Conservation (phyloP, 257 asterid genomes). For the Datura wrightii region DNA sequence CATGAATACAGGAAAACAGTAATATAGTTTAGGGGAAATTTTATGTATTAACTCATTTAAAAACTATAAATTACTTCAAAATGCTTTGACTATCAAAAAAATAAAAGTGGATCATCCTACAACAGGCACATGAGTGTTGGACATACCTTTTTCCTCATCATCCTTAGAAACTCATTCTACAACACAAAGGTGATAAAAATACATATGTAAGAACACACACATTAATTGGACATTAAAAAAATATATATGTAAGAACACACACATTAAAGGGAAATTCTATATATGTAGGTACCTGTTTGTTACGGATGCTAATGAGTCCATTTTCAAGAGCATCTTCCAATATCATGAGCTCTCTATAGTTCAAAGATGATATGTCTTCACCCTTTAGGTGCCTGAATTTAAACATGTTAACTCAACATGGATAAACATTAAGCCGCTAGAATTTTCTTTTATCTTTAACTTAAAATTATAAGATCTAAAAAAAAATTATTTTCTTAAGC, state of each 20-base stretch:
- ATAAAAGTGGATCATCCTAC: neutral
- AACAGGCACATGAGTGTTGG: neutral
- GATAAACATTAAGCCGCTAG: neutral
- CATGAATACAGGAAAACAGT: too few species aligned
- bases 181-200: neutral
- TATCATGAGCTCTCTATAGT: constrained; percentile 77
- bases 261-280: neutral
- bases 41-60: too few species aligned
- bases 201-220: neutral
- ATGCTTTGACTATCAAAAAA: too few species aligned
- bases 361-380: constrained; percentile 81
- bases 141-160: constrained; percentile 48
- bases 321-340: constrained; percentile 84
- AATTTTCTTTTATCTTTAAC: too few species aligned
- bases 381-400: constrained; percentile 78
- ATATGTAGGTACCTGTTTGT: constrained; percentile 42
- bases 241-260: too few species aligned
- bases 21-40: neutral
- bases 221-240: too few species aligned
- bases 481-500: too few species aligned
- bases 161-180: constrained; percentile 44
- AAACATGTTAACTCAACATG: neutral
- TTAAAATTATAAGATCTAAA: too few species aligned
- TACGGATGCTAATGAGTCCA: constrained; percentile 67
- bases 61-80: too few species aligned